Conservation (phyloP, 2,329 filamentous ascomycete species). For the Penicillium expansum region DNA sequence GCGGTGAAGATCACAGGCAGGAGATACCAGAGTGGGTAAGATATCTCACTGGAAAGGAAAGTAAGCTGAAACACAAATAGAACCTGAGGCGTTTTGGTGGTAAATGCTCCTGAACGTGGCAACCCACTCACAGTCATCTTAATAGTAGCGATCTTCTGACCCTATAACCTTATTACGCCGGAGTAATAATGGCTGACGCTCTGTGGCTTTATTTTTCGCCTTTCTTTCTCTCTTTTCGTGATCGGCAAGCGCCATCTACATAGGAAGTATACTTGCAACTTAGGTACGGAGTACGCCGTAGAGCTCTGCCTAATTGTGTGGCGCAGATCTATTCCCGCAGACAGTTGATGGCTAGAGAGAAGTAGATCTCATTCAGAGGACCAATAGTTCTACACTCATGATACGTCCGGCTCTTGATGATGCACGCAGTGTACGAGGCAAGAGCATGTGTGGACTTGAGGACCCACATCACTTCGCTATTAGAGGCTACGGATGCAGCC, state of each 20-base stretch:
- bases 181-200: neutral
- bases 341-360: neutral
- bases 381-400: neutral
- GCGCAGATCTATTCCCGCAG: neutral
- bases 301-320: neutral
- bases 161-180: slow-evolving; percentile 14
- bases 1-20: neutral
- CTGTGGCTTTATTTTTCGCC: neutral
- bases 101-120: slow-evolving; percentile 22
- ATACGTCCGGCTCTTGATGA: neutral
- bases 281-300: neutral
- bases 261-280: neutral
- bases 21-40: neutral
- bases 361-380: neutral
- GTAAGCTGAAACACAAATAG: neutral
- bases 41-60: neutral
- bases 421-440: slow-evolving; percentile 1
- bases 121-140: slow-evolving; percentile 17
- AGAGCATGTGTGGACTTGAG: slow-evolving; percentile 1
- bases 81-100: slow-evolving; percentile 13
- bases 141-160: slow-evolving; percentile 15
- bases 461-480: slow-evolving; percentile 8
- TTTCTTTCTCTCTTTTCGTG: neutral
- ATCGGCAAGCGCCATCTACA: slow-evolving; percentile 3
- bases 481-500: slow-evolving; percentile 9